Evolutionary conservation across 257 asterid genomes (phyloP).

Genomic region (Jaltomata sinuosa): DNA sequence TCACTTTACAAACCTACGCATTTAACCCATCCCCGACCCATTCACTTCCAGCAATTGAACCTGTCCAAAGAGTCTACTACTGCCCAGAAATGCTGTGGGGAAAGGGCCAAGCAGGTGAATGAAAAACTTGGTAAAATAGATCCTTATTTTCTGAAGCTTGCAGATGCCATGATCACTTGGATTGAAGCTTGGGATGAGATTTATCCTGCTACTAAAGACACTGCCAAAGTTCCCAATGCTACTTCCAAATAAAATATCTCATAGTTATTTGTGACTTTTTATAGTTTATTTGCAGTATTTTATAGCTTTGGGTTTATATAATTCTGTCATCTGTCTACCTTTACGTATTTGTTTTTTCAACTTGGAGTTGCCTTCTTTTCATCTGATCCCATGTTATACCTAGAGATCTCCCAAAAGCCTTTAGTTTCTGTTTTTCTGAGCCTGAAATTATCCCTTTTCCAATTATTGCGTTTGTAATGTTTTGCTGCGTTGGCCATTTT

Average conservation of each 20-base stretch:
- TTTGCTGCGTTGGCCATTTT: not conserved
- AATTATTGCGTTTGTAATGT: not conserved
- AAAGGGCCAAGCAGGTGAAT: constrained; percentile 62
- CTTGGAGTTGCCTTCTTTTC: not conserved
- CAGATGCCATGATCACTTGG: constrained; percentile 87
- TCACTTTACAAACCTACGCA: not conserved
- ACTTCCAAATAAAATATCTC: constrained; percentile 6
- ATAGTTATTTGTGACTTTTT: not conserved
- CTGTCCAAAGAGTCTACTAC: constrained; percentile 72
- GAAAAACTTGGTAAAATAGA: constrained; percentile 72
- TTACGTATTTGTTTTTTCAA: not conserved
- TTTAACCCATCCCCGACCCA: not conserved
- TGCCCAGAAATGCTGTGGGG: constrained; percentile 68
- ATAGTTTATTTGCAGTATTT: not conserved
- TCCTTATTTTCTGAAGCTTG: constrained; percentile 61
- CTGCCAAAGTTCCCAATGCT: constrained; percentile 8
- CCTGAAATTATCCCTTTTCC: not conserved
- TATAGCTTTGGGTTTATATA: not conserved
- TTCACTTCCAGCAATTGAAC: constrained; percentile 37
- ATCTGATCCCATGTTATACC: not conserved
- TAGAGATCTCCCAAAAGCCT: not conserved
- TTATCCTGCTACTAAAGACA: constrained; percentile 31
- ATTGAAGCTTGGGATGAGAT: constrained; percentile 90
- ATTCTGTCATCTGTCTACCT: not conserved
- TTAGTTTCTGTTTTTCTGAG: not conserved